Conservation (phyloP, 1,284 basidiomycete genomes). For the Cystobasidiaceae sp. region DNA sequence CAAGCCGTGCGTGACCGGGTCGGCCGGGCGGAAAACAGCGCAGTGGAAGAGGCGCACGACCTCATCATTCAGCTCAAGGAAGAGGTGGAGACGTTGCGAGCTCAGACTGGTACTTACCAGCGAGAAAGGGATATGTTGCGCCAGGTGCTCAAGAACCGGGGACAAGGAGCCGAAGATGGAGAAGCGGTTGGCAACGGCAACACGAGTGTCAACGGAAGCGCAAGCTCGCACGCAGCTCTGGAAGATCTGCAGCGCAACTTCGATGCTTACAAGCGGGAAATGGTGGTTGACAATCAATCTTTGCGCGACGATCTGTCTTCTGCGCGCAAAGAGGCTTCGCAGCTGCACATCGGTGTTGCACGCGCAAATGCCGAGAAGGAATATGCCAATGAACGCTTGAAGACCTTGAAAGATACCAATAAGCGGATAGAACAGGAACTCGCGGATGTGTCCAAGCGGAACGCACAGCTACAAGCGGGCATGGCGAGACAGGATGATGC, state of each 20-base stretch:
- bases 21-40: slow-evolving; percentile 57
- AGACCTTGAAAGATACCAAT: slow-evolving; percentile 45
- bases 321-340: slow-evolving; percentile 63
- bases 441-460: slow-evolving; percentile 44
- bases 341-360: slow-evolving; percentile 62
- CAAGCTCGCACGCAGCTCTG: slow-evolving; percentile 50
- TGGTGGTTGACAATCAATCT: slow-evolving; percentile 61
- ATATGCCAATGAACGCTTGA: slow-evolving; percentile 47
- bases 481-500: slow-evolving; percentile 46
- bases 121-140: slow-evolving; percentile 82
- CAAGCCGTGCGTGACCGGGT: slow-evolving; percentile 27
- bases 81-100: slow-evolving; percentile 66
- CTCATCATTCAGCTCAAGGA: slow-evolving; percentile 72
- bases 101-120: slow-evolving; percentile 67
- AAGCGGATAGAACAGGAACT: slow-evolving; percentile 46
- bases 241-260: slow-evolving; percentile 68
- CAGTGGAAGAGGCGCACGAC: slow-evolving; percentile 77
- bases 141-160: slow-evolving; percentile 53
- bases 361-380: slow-evolving; percentile 75
- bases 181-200: not conserved
- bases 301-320: slow-evolving; percentile 63
- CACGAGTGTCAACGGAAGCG: not conserved
- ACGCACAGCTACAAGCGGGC: slow-evolving; percentile 44
- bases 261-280: slow-evolving; percentile 70
- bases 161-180: not conserved